Evolutionary conservation across 169 alveolate genomes (phyloP).

Genomic region (Eimeria acervulina): DNA sequence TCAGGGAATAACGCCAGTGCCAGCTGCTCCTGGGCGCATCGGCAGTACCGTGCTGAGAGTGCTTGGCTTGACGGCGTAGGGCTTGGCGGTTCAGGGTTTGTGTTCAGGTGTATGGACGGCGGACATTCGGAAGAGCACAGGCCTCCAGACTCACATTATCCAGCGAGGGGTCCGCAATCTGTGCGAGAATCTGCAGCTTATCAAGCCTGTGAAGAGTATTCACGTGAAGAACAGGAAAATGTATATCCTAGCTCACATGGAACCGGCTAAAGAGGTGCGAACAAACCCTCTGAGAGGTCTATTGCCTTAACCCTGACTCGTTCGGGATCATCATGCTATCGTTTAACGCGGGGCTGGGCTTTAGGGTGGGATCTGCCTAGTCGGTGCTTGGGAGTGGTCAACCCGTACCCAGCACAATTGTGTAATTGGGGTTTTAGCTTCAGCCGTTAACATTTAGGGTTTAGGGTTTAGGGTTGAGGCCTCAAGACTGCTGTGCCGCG

Average conservation of each 20-base stretch:
- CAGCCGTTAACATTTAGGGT: neutral
- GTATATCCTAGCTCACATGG: constrained; percentile 92
- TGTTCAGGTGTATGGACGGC: constrained; percentile 95
- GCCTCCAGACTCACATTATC: constrained; percentile 93
- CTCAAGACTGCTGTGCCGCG: neutral
- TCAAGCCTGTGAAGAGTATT: constrained; percentile 93
- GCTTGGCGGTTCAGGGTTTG: constrained; percentile 22
- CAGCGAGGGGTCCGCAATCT: constrained; percentile 93
- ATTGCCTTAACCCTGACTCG: neutral
- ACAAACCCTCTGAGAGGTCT: neutral
- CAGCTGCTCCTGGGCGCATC: neutral
- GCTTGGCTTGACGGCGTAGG: neutral
- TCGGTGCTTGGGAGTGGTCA: neutral
- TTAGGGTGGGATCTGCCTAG: neutral
- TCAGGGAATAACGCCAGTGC: neutral
- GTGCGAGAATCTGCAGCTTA: constrained; percentile 91
- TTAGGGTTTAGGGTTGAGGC: constrained; percentile 22
- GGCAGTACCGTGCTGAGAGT: neutral
- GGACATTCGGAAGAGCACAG: constrained; percentile 94
- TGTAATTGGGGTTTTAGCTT: neutral
- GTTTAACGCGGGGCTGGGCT: neutral
- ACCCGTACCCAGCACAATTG: neutral
- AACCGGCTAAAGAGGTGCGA: constrained; percentile 94
- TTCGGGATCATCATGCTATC: neutral
- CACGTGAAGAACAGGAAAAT: constrained; percentile 95